Evolutionary conservation across 2,329 filamentous ascomycete genomes (phyloP), one percentile per base, ranked within the genome.

Genomic region (Proliferodiscus dingleyae): DNA sequence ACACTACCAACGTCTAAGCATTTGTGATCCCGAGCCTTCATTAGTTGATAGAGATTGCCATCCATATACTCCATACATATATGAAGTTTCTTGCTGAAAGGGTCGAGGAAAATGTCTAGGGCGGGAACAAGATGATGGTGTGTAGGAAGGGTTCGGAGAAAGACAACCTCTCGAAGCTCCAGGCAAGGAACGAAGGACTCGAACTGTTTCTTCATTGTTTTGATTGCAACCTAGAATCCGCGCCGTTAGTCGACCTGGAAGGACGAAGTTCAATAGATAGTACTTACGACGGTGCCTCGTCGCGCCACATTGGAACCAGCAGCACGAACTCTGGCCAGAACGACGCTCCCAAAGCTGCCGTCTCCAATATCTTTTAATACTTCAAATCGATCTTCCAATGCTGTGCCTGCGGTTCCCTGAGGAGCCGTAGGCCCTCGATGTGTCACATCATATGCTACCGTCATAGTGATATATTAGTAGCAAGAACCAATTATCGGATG

Each of bases 21-120:
- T 68, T 97, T 97, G 74, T 96, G 91, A 58, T 98, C 93, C 49
- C 93, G 82, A 42, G 93, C 85, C 72, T 98, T 98, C 93, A 98
- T 98, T 53, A 98, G 71, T 68, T 98, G 93, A 68, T 98, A 98
- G 1, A 98, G 77, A 67, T 98, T 98, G 41, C 93, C 93, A 66
- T 98, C 93, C 93, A 98, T 98, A 69, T 95, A 96, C 71, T 98
- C 93, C 93, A 98, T 98, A 63, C 81, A 84, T 57, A 98, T 98
- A 68, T 98, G 93, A 36, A 98, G 81, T 70, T 96, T 95, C 71
- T 90, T 94, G 70, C 80, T 95, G 66, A 89, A 87, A 0, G 93
- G 93, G 63, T 98, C 93, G 61, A 98, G 81, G 69, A 98, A 98
- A 62, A 98, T 98, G 69, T 98, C 93, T 55, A 97, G 78, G 4